Conservation (phyloP, 805 yeast species). For the Zygosaccharomyces bailii region DNA sequence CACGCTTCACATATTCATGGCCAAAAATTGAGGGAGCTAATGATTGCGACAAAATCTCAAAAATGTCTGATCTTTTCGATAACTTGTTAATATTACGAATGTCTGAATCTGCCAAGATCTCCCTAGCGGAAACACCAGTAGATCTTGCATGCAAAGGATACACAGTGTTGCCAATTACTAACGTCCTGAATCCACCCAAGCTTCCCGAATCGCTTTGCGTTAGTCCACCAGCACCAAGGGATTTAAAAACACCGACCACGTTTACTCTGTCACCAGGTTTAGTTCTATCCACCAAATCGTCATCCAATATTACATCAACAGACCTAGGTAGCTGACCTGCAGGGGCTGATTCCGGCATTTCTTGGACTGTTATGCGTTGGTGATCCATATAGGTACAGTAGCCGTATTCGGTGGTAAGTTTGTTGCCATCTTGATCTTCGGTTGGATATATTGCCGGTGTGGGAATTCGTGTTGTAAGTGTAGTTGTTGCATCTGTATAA, state of each 20-base stretch:
- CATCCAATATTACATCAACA: conserved; percentile 88
- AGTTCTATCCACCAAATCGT: conserved; percentile 84
- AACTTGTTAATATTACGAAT: conserved; percentile 81
- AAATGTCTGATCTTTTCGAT: conserved; percentile 65
- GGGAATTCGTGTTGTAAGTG: conserved; percentile 47
- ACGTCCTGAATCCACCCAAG: conserved; percentile 70
- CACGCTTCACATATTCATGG: conserved; percentile 84
- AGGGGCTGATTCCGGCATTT: conserved; percentile 97
- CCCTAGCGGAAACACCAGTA: conserved; percentile 71
- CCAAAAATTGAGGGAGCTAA: conserved; percentile 97
- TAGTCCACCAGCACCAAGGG: conserved; percentile 67
- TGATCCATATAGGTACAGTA: conserved; percentile 90
- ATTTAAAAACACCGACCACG: conserved; percentile 88
- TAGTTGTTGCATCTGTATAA: conserved; percentile 88
- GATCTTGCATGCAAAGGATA: conserved; percentile 87
- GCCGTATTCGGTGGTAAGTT: conserved; percentile 87
- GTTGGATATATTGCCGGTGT: conserved; percentile 88
- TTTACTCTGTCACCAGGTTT: conserved; percentile 97
- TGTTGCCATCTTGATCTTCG: conserved; percentile 88
- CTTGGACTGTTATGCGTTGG: conserved; percentile 90
- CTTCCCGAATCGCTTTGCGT: conserved; percentile 34
- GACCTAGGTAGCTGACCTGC: conserved; percentile 97
- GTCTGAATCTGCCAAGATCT: conserved; percentile 71
- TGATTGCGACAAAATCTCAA: conserved; percentile 76
- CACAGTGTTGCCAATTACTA: conserved; percentile 84